Base-by-base conservation (phyloP, 2,329 filamentous ascomycete genomes). In the Cercospora citrullina region DNA sequence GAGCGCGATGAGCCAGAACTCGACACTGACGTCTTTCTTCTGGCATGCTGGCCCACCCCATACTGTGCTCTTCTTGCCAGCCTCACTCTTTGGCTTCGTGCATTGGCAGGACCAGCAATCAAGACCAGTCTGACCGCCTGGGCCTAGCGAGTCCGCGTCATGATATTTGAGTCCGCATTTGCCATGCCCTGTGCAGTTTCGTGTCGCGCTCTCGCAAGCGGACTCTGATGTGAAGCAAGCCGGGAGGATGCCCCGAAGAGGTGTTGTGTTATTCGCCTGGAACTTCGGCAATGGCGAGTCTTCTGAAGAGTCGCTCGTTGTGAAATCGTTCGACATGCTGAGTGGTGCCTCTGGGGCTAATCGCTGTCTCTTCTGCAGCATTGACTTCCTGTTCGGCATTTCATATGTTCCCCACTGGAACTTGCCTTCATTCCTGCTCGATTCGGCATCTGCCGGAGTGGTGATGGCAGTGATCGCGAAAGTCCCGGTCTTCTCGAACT, bases 31-130 rank as follows among this genome's bases (percentile, higher is more conserved):
- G 77, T 99, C 94, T 79, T 90, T 87, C 87, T 98, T 99, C 78
- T 95, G 89, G 83, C 95, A 99, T 58, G 91, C 90, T 42, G 88
- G 84, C 16, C 95, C 95, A 60, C 89, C 94, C 93, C 93, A 98
- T 77, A 89, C 86, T 0, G 88, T 88, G 14, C 88, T 87, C 79
- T 89, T 89, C 42, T 85, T 82, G 55, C 84, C 82, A 62, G 84
- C 82, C 36, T 81, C 78, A 64, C 82, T 79, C 61, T 82, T 79
- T 1, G 89, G 91, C 51, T 86, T 81, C 79, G 83, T 82, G 82
- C 95, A 99, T 71, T 84, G 83, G 84, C 95, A 99, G 66, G 87
- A 84, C 78, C 90, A 98, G 86, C 94, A 98, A 36, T 83, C 80
- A 10, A 70, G 67, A 12, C 69, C 78, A 67, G 77, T 79, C 10